Conservation (phyloP, 2,329 filamentous ascomycete genomes). For the Diaporthe vaccinii region DNA sequence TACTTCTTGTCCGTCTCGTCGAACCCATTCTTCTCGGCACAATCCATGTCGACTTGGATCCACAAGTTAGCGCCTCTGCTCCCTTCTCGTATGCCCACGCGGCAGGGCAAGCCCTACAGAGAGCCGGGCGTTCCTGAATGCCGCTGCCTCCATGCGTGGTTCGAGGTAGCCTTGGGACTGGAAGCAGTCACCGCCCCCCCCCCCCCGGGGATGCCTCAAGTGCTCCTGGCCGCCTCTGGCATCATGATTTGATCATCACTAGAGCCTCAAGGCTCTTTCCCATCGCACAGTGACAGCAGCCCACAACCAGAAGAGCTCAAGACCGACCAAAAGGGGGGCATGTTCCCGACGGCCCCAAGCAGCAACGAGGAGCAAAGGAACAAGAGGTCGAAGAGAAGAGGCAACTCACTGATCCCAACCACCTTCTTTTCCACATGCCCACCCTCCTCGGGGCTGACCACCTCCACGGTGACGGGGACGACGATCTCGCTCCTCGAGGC, state of each 20-base stretch:
- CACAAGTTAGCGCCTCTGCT: not conserved
- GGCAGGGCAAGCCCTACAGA: not conserved
- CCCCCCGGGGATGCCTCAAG: fast-evolving
- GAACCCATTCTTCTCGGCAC: conserved; percentile 75
- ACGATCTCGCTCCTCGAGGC: conserved; percentile 85
- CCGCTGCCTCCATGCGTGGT: too few species aligned
- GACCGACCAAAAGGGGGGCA: conserved; percentile 66
- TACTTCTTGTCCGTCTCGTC: conserved; percentile 75
- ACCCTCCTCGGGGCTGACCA: conserved; percentile 47
- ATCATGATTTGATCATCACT: not conserved
- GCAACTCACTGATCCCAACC: conserved; percentile 53
- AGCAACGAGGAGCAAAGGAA: not conserved
- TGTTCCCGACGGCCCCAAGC: not conserved
- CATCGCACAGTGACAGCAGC: not conserved
- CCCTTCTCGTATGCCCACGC: not conserved
- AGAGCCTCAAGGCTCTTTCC: not conserved
- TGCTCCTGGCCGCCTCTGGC: not conserved
- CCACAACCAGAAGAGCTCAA: not conserved
- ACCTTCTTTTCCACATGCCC: conserved; percentile 56
- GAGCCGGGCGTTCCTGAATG: not conserved
- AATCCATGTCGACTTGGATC: conserved; percentile 77
- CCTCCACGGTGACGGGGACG: conserved; percentile 73
- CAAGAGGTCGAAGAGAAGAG: not conserved
- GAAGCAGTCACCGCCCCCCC: too few species aligned
- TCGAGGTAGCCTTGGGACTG: not conserved